Percentiles rank a stretch among this genome's conserved stretches.
Conservation (phyloP, 1,284 basidiomycete genomes). For the Trametes hirsuta region DNA sequence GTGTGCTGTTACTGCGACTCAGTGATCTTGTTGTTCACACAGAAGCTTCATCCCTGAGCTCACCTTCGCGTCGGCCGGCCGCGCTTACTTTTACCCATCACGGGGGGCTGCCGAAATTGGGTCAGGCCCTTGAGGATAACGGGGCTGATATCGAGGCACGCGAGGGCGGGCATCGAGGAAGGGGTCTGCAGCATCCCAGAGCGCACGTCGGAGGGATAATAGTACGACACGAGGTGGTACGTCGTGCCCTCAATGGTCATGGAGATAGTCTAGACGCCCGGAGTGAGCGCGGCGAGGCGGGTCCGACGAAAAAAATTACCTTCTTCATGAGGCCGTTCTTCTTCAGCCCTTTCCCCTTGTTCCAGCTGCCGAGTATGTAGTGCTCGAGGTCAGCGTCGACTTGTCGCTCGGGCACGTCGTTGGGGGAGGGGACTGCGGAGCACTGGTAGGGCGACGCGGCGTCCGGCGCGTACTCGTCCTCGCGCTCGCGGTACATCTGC, state of each 20-base stretch:
- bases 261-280: constrained; percentile 26
- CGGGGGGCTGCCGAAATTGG: constrained; percentile 22
- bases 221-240: constrained; percentile 33
- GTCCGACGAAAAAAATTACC: constrained; percentile 11
- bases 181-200: constrained; percentile 28
- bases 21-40: background rate
- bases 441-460: constrained; percentile 14
- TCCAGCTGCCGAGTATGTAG: constrained; percentile 31
- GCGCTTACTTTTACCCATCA: constrained; percentile 14
- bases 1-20: background rate
- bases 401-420: constrained; percentile 6
- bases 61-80: constrained; percentile 18
- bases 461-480: constrained; percentile 19
- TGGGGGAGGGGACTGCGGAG: constrained; percentile 8
- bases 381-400: constrained; percentile 26
- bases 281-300: background rate
- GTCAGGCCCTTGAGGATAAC: constrained; percentile 21
- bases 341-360: constrained; percentile 31
- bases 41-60: background rate
- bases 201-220: constrained; percentile 30
- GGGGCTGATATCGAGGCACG: constrained; percentile 20
- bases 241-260: constrained; percentile 27
- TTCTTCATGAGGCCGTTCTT: constrained; percentile 33
- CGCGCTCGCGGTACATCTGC: constrained; percentile 32
- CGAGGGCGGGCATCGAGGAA: constrained; percentile 21